phyloP scores from a whole-genome alignment of 441 rosid species.

The Croton setiger region DNA sequence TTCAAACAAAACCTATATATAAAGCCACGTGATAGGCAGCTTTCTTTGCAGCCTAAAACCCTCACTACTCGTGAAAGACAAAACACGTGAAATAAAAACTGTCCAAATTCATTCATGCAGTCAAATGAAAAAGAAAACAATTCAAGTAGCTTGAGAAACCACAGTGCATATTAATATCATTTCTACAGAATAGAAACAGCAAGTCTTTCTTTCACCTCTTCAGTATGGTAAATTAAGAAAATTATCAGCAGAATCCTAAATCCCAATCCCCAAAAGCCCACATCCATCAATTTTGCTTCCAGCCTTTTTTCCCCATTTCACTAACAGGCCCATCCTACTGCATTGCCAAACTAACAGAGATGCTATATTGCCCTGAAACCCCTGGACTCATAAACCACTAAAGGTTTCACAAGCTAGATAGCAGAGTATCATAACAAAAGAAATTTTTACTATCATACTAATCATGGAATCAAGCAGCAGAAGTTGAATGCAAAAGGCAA shows the following conservation, averaged over 20 bases:
- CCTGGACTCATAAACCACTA: background rate
- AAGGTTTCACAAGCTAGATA: background rate
- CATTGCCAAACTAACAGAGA: background rate
- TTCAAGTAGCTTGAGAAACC: background rate
- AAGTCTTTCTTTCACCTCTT: background rate
- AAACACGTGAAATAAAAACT: no score
- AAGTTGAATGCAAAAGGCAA: background rate
- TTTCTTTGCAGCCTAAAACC: background rate
- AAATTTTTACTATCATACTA: background rate
- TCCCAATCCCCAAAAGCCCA: background rate
- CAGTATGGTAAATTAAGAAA: no score
- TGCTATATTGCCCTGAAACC: background rate
- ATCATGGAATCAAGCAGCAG: background rate
- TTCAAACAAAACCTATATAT: background rate
- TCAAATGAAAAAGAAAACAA: background rate
- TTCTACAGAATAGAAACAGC: background rate
- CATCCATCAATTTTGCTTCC: background rate
- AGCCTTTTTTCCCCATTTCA: background rate
- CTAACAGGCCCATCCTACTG: background rate
- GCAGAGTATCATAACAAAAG: background rate
- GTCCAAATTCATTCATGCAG: constrained; percentile 1
- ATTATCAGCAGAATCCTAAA: background rate
- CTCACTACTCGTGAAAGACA: background rate
- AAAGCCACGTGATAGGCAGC: background rate
- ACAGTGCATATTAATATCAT: background rate